Evolutionary conservation across 345 rosid species (phyloP).

Genomic region (Eucalyptus microcorys): DNA sequence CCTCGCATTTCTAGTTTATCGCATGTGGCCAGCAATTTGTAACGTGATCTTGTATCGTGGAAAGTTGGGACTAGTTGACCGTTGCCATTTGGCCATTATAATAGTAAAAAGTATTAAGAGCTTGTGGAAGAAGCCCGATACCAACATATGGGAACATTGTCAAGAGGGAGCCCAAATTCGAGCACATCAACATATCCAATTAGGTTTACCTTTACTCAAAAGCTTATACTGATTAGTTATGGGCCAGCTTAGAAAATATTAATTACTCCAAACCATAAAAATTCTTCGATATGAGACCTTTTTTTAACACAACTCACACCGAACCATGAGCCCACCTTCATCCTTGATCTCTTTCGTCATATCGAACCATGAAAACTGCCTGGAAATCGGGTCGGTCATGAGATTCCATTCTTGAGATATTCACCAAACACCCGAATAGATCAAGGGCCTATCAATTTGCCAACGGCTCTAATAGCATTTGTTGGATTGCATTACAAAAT

Average conservation of each 20-base stretch:
- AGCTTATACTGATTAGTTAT: neutral
- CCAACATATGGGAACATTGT: neutral
- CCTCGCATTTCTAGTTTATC: neutral
- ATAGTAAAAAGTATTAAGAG: neutral
- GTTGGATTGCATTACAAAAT: too few relatives aligned
- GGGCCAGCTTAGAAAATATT: neutral
- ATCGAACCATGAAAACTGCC: rapidly evolving
- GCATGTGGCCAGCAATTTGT: neutral
- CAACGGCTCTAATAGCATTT: neutral
- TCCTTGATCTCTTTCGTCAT: neutral
- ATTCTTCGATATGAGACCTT: neutral
- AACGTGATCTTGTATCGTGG: neutral
- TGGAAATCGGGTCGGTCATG: rapidly evolving
- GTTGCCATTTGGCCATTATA: neutral
- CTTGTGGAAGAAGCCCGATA: rapidly evolving
- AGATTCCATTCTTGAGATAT: neutral
- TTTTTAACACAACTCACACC: neutral
- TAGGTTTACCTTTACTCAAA: neutral
- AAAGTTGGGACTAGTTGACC: neutral
- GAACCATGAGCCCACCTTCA: neutral
- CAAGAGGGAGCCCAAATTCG: neutral
- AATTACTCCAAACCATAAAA: neutral
- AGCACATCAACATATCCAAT: neutral
- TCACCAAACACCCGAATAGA: rapidly evolving
- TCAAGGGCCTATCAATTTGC: neutral